phyloP scores from a whole-genome alignment of 1,139 yeast species.

The Zygoascus sp. region DNA sequence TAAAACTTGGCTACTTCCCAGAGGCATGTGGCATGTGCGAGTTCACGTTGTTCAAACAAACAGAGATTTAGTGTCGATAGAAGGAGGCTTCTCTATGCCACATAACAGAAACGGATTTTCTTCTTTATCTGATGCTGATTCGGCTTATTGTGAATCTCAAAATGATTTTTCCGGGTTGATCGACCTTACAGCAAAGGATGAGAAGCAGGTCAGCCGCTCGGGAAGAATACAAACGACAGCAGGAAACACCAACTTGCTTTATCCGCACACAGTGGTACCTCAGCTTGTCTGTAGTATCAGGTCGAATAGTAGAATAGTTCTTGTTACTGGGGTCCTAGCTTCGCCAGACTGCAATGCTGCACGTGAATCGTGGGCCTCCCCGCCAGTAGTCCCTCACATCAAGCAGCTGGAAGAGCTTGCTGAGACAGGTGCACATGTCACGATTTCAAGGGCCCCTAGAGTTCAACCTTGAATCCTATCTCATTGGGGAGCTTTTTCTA shows the following conservation, averaged over 20 bases:
- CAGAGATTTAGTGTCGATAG: conserved; percentile 22
- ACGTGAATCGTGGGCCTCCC: neutral
- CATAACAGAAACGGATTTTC: neutral
- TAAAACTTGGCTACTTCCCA: conserved; percentile 29
- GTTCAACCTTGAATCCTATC: too few relatives aligned
- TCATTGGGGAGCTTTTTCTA: too few relatives aligned
- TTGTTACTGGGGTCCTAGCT: conserved; percentile 21
- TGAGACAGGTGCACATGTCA: neutral
- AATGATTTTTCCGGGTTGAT: conserved; percentile 12
- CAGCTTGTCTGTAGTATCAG: conserved; percentile 20
- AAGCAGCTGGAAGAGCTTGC: neutral
- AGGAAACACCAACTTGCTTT: conserved; percentile 31
- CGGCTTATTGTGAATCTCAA: conserved; percentile 12
- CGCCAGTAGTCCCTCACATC: neutral
- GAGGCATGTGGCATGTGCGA: conserved; percentile 26
- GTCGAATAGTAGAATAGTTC: conserved; percentile 15
- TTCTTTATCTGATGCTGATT: conserved; percentile 9
- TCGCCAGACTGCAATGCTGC: conserved; percentile 2
- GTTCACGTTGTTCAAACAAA: conserved; percentile 22
- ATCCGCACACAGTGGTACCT: conserved; percentile 23
- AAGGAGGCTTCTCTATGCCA: conserved; percentile 27
- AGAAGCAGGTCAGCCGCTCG: conserved; percentile 6
- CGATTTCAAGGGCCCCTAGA: too few relatives aligned
- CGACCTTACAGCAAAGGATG: neutral
- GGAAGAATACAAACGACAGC: conserved; percentile 27